These are phyloP conservation scores for Neonectria faginata DNA, from an alignment of 2,329 filamentous ascomycete genomes.

Conservation along the genomic window DNA sequence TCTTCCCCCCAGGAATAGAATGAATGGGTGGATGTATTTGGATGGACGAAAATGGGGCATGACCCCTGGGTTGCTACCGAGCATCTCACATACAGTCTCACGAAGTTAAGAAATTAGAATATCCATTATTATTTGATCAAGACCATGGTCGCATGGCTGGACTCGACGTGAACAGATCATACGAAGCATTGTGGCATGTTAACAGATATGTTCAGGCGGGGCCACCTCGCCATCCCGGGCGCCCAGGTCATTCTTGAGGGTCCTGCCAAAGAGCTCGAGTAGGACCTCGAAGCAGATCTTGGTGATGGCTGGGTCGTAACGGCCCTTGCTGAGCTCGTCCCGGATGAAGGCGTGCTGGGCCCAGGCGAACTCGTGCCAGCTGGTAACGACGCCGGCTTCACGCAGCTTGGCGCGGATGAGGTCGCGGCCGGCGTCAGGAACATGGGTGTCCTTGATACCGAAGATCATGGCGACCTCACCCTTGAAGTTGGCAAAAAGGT, in stretches of 20 bases:
- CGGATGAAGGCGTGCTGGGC: constrained; percentile 96
- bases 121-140: constrained; percentile 40
- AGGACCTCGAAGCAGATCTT: constrained; percentile 93
- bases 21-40: constrained; percentile 35
- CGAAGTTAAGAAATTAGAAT: constrained; percentile 46
- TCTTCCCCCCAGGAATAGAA: constrained; percentile 22
- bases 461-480: constrained; percentile 93
- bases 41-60: constrained; percentile 32
- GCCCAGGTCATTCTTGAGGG: constrained; percentile 83
- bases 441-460: constrained; percentile 90
- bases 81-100: constrained; percentile 37
- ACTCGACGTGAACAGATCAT: constrained; percentile 9
- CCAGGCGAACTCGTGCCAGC: constrained; percentile 91
- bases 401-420: constrained; percentile 85
- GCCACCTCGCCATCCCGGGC: constrained; percentile 69
- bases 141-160: constrained; percentile 8
- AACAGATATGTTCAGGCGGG: constrained; percentile 80
- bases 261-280: constrained; percentile 84
- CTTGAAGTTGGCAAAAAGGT: constrained; percentile 73
- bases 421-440: constrained; percentile 84
- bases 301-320: constrained; percentile 88
- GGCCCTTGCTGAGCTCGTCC: constrained; percentile 92
- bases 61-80: constrained; percentile 32
- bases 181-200: constrained; percentile 32
- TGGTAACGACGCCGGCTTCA: constrained; percentile 78